phyloP scores from a whole-genome alignment of 805 yeast genomes.

The Wilhelminamyces savonicus region DNA sequence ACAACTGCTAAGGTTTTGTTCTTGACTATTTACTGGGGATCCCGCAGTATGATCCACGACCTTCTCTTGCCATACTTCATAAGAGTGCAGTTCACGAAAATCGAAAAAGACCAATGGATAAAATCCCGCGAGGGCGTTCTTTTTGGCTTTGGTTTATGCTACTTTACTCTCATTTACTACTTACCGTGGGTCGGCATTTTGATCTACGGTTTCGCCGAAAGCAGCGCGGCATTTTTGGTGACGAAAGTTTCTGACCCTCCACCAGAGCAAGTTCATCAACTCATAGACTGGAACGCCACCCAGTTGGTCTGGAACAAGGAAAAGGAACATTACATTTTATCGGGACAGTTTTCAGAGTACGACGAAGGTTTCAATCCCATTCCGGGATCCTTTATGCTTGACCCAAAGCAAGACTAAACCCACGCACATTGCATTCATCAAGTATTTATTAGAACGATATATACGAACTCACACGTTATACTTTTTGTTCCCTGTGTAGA shows the following conservation, averaged over 20 bases:
- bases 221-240: slow-evolving; percentile 46
- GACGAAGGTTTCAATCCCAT: slow-evolving; percentile 19
- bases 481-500: slow-evolving; percentile 30
- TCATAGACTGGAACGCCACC: slow-evolving; percentile 25
- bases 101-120: slow-evolving; percentile 44
- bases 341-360: slow-evolving; percentile 14
- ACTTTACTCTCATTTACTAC: slow-evolving; percentile 32
- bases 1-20: slow-evolving; percentile 26
- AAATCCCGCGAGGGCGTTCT: slow-evolving; percentile 48
- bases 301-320: slow-evolving; percentile 28
- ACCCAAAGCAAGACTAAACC: not conserved
- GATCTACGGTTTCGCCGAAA: slow-evolving; percentile 47
- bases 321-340: slow-evolving; percentile 9
- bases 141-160: slow-evolving; percentile 49
- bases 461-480: slow-evolving; percentile 10
- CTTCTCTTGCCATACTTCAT: slow-evolving; percentile 46
- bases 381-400: slow-evolving; percentile 17
- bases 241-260: slow-evolving; percentile 48
- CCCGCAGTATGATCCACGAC: slow-evolving; percentile 37
- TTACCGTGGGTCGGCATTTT: slow-evolving; percentile 43
- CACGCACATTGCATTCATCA: not conserved
- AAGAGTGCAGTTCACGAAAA: slow-evolving; percentile 35
- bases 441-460: slow-evolving; percentile 1
- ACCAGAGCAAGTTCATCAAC: slow-evolving; percentile 15
- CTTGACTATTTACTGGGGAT: slow-evolving; percentile 42